Conservation (phyloP, 2,329 filamentous ascomycete genomes). For the Calonectria pseudoturangicola region DNA sequence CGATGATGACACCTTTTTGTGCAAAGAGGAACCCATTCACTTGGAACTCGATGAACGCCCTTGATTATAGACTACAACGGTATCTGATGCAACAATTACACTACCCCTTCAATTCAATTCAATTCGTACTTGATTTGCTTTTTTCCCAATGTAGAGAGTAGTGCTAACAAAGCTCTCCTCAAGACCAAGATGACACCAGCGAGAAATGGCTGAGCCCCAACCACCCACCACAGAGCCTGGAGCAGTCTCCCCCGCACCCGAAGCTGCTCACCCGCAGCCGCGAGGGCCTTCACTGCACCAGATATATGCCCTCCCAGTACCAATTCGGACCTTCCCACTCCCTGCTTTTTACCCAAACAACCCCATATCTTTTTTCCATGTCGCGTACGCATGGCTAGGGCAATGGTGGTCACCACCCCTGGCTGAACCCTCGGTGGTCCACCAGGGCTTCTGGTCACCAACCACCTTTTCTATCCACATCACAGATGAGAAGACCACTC, state of each 20-base stretch:
- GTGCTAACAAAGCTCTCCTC: constrained; percentile 43
- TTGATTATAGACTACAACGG: constrained; percentile 92
- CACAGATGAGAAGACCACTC: constrained; percentile 83
- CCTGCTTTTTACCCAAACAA: constrained; percentile 94
- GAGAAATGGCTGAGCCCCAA: constrained; percentile 66
- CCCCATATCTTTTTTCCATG: constrained; percentile 88
- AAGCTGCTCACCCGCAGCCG: constrained; percentile 54
- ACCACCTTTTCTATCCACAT: constrained; percentile 90
- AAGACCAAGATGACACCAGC: constrained; percentile 69
- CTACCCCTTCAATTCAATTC: neutral
- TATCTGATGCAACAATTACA: constrained; percentile 82
- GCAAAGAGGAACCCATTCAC: constrained; percentile 76
- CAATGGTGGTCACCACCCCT: constrained; percentile 82
- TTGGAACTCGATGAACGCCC: constrained; percentile 77
- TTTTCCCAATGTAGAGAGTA: neutral
- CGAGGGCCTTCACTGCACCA: constrained; percentile 74
- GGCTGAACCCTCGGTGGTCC: constrained; percentile 77
- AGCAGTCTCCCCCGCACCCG: constrained; percentile 47
- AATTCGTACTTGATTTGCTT: neutral
- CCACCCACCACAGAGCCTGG: constrained; percentile 48
- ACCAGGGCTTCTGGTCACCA: constrained; percentile 86
- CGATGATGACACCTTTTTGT: constrained; percentile 78
- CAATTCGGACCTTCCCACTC: constrained; percentile 87
- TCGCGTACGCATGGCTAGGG: constrained; percentile 84
- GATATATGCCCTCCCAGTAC: constrained; percentile 88